Base-by-base conservation (phyloP, 495 filamentous ascomycete genomes). In the Cercophora scortea region DNA sequence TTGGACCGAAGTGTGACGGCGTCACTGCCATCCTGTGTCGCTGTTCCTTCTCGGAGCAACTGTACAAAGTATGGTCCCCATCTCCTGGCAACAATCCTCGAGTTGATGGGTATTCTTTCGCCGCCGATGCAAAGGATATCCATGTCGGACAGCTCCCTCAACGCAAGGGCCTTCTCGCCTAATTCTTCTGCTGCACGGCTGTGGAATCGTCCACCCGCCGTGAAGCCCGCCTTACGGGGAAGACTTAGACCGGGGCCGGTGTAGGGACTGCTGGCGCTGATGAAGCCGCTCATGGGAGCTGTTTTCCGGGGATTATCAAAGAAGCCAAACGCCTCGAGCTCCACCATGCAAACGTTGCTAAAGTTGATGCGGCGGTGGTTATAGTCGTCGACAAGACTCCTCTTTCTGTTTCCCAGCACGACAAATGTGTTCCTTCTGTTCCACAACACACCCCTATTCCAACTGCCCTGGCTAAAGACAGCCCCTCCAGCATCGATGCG, bases 301-400 rank as follows among this genome's bases (percentile, higher is more conserved):
- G 76, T 78, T 59, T 81, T 82, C 48, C 89, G 79, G 15, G 93
- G 89, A 61, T 96, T 97, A 65, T 97, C 91, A 64, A 95, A 96
- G 5, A 98, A 82, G 0, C 93, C 93, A 72, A 95, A 98, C 0
- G 93, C 90, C 66, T 98, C 93, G 15, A 98, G 72, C 68, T 97
- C 93, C 15, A 98, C 91, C 79, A 96, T 82, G 64, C 92, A 96
- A 4, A 97, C 78, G 63, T 98, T 90, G 9, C 88, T 87, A 67
- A 98, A 98, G 64, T 98, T 98, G 70, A 97, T 95, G 12, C 94
- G 84, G 10, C 93, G 87, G 58, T 98, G 92, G 54, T 96, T 96
- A 60, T 98, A 98, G 61, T 98, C 93, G 53, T 98, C 94, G 0
- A 96, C 92, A n/a, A 97, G 74, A 52, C 86, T 95, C 44, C 93